These are phyloP conservation scores for Blastobotrys persicus DNA, from an alignment of 1,139 yeast genomes.

Conservation along the genomic window DNA sequence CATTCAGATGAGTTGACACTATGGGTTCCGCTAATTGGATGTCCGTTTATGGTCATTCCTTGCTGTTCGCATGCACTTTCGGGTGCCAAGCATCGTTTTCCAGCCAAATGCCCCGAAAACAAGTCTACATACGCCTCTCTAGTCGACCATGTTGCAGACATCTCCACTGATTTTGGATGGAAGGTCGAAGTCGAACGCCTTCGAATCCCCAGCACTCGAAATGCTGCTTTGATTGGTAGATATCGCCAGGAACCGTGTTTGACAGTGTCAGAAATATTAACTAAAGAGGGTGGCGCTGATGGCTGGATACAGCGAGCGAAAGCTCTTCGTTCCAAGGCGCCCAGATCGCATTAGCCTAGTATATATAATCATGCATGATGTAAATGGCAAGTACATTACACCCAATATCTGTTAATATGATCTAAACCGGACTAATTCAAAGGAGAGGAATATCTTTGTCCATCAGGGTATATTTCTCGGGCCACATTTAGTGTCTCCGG, in stretches of 20 bases:
- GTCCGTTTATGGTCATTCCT: slow-evolving; percentile 88
- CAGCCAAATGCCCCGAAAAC: slow-evolving; percentile 43
- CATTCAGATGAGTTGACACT: slow-evolving; percentile 95
- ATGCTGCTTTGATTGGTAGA: slow-evolving; percentile 82
- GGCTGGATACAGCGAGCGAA: slow-evolving; percentile 71
- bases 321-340: slow-evolving; percentile 31
- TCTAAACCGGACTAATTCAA: too few species aligned
- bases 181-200: slow-evolving; percentile 78
- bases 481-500: too few species aligned
- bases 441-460: too few species aligned
- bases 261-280: slow-evolving; percentile 47
- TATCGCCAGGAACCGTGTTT: slow-evolving; percentile 36
- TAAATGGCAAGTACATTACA: too few species aligned
- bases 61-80: slow-evolving; percentile 88
- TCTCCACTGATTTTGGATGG: slow-evolving; percentile 78
- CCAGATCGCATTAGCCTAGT: slow-evolving; percentile 42
- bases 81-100: slow-evolving; percentile 70
- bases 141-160: slow-evolving; percentile 76
- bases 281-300: slow-evolving; percentile 82
- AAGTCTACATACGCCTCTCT: slow-evolving; percentile 76
- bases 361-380: too few species aligned
- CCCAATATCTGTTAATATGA: too few species aligned
- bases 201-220: slow-evolving; percentile 91
- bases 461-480: too few species aligned
- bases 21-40: slow-evolving; percentile 88